phyloP scores from a whole-genome alignment of 179 eudicot species.

The Spergularia azorica region DNA sequence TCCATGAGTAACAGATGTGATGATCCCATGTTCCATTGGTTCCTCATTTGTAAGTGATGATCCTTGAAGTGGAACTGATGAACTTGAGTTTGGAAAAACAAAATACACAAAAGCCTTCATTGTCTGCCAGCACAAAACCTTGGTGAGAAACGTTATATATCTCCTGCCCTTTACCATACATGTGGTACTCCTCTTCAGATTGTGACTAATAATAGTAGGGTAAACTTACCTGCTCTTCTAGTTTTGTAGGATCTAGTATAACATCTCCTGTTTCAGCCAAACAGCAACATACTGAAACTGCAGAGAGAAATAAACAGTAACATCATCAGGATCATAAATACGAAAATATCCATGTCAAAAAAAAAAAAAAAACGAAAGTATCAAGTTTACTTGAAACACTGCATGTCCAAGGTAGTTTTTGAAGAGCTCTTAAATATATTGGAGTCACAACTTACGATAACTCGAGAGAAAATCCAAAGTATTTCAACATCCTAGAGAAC shows the following conservation, averaged over 20 bases:
- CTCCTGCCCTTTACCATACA: not conserved
- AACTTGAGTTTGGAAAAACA: constrained; percentile 68
- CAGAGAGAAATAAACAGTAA: constrained; percentile 23
- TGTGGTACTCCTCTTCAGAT: not conserved
- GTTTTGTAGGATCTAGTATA: constrained; percentile 74
- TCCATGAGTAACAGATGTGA: constrained; percentile 88
- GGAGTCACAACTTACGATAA: not conserved
- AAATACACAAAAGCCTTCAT: constrained; percentile 80
- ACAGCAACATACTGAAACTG: constrained; percentile 89
- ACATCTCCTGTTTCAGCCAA: constrained; percentile 67
- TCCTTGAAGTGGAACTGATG: constrained; percentile 57
- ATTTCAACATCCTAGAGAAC: not conserved
- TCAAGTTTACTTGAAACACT: not conserved
- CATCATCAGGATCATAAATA: not conserved
- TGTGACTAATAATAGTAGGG: not conserved
- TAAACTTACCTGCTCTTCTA: constrained; percentile 69
- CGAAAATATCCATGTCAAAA: not conserved
- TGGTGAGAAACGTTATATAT: not conserved
- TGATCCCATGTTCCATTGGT: constrained; percentile 63
- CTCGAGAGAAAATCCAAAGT: not conserved
- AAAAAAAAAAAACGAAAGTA: not conserved
- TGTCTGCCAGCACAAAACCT: constrained; percentile 50
- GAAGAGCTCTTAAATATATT: not conserved
- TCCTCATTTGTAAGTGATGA: constrained; percentile 43
- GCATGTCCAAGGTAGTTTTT: not conserved